A percentile compares a stretch with the other conserved stretches of the same genome.
Conservation (phyloP, 768 basidiomycete species). For the Xerocomellus dryophilus region DNA sequence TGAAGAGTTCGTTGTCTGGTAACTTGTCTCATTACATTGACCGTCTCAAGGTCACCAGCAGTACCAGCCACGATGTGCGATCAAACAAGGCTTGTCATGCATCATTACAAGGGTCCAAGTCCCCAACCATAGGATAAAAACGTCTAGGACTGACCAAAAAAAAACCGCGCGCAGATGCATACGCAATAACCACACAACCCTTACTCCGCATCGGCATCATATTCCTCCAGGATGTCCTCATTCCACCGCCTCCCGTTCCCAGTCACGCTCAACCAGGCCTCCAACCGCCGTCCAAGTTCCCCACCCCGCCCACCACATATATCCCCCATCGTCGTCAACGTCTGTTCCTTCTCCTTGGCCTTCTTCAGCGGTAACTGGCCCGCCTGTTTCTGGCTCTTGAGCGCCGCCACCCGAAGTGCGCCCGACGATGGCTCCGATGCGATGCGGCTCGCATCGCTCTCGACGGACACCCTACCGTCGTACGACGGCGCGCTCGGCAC, state of each 20-base stretch:
- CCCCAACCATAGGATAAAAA: conserved; percentile 3
- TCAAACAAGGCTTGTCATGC: neutral
- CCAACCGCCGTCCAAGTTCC: conserved; percentile 70
- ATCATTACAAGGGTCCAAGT: conserved; percentile 1
- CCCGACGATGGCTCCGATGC: conserved; percentile 17
- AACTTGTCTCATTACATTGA: too few species aligned
- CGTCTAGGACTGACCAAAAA: too few species aligned
- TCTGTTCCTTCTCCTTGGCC: conserved; percentile 67
- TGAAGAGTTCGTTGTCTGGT: too few species aligned
- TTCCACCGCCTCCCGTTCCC: conserved; percentile 20
- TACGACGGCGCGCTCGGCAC: conserved; percentile 12
- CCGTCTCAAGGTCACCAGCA: too few species aligned
- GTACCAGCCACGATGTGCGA: too few species aligned
- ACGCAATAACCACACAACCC: neutral
- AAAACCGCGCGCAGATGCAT: neutral
- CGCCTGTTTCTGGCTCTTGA: conserved; percentile 36
- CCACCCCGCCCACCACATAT: conserved; percentile 78
- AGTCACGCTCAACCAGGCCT: conserved; percentile 63
- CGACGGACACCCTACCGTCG: neutral
- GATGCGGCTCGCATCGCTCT: neutral
- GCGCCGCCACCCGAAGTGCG: conserved; percentile 24
- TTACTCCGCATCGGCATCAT: conserved; percentile 10
- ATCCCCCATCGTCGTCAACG: conserved; percentile 69
- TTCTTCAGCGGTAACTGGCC: conserved; percentile 52
- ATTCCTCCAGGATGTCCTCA: conserved; percentile 15